Evolutionary conservation across 2,329 filamentous ascomycete species (phyloP).

Genomic region (Aspergillus sp.): DNA sequence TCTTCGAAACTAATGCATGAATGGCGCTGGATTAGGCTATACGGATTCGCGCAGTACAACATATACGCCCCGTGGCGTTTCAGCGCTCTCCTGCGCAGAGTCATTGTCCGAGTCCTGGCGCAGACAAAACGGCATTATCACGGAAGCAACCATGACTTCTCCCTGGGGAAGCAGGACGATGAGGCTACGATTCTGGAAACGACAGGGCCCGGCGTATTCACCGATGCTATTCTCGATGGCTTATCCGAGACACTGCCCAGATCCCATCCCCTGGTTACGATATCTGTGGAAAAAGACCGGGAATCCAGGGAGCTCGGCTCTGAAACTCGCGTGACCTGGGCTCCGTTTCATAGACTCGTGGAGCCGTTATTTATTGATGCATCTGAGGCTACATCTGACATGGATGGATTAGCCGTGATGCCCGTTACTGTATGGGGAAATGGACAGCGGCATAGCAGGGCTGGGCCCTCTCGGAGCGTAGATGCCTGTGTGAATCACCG

Average conservation of each 20-base stretch:
- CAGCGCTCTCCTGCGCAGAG: slow-evolving; percentile 22
- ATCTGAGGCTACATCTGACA: slow-evolving; percentile 20
- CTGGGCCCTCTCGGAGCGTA: background rate
- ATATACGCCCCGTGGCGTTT: slow-evolving; percentile 28
- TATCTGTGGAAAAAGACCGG: slow-evolving; percentile 15
- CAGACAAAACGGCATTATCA: slow-evolving; percentile 22
- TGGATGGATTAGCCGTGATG: slow-evolving; percentile 79
- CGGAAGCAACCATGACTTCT: slow-evolving; percentile 6
- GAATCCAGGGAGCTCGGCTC: slow-evolving; percentile 13
- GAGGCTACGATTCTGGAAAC: slow-evolving; percentile 21
- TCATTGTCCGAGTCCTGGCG: slow-evolving; percentile 22
- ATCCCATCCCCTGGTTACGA: slow-evolving; percentile 15
- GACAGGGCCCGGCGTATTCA: slow-evolving; percentile 26
- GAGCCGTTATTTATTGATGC: slow-evolving; percentile 18
- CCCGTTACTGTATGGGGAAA: slow-evolving; percentile 57
- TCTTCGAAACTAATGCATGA: slow-evolving; percentile 19
- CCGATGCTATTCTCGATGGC: slow-evolving; percentile 23
- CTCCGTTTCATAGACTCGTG: slow-evolving; percentile 21
- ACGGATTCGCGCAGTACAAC: slow-evolving; percentile 26
- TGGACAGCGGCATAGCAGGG: slow-evolving; percentile 25
- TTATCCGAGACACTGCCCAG: slow-evolving; percentile 19
- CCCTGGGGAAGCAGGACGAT: slow-evolving; percentile 12
- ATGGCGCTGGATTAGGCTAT: slow-evolving; percentile 27
- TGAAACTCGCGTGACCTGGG: slow-evolving; percentile 22
- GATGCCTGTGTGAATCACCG: background rate